Evolutionary conservation across 228 moss, liverwort and hornwort species (phyloP).

Genomic region (Sphagnum magellanicum): DNA sequence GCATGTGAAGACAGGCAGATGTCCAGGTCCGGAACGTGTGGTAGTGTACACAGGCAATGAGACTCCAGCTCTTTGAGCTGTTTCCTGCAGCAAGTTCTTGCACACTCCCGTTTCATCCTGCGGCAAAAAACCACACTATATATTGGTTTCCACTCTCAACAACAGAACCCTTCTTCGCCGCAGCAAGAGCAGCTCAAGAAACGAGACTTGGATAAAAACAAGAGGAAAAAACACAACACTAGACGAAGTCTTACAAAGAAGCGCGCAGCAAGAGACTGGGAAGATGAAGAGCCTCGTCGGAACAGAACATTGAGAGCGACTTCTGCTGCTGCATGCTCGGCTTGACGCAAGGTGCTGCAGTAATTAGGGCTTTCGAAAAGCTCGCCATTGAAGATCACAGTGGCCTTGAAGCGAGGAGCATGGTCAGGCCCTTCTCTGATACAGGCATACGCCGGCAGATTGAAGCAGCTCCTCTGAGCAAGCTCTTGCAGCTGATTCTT

Average conservation of each 20-base stretch:
- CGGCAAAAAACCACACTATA: slow-evolving; percentile 7
- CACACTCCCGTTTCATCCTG: slow-evolving; percentile 90
- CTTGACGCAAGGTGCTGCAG: slow-evolving; percentile 96
- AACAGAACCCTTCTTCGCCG: not conserved
- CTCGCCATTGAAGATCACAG: slow-evolving; percentile 73
- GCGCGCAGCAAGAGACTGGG: slow-evolving; percentile 53
- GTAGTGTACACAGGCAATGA: slow-evolving; percentile 82
- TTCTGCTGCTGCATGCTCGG: slow-evolving; percentile 82
- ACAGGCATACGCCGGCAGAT: slow-evolving; percentile 99
- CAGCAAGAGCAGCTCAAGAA: not conserved
- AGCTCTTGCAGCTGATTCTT: slow-evolving; percentile 99
- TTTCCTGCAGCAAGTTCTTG: slow-evolving; percentile 96
- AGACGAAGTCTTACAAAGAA: slow-evolving; percentile 38
- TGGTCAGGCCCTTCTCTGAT: slow-evolving; percentile 94
- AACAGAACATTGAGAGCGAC: slow-evolving; percentile 95
- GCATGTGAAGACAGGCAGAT: slow-evolving; percentile 95
- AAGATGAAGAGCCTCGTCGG: slow-evolving; percentile 52
- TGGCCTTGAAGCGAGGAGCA: slow-evolving; percentile 69
- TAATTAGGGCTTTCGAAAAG: slow-evolving; percentile 99
- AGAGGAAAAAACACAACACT: not conserved
- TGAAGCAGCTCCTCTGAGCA: slow-evolving; percentile 99
- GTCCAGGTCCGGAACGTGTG: slow-evolving; percentile 94
- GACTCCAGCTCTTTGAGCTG: slow-evolving; percentile 96
- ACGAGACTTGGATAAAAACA: not conserved
- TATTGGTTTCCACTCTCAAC: not conserved